phyloP scores from a whole-genome alignment of 331 rosid genomes.

The Arachis monticola region DNA sequence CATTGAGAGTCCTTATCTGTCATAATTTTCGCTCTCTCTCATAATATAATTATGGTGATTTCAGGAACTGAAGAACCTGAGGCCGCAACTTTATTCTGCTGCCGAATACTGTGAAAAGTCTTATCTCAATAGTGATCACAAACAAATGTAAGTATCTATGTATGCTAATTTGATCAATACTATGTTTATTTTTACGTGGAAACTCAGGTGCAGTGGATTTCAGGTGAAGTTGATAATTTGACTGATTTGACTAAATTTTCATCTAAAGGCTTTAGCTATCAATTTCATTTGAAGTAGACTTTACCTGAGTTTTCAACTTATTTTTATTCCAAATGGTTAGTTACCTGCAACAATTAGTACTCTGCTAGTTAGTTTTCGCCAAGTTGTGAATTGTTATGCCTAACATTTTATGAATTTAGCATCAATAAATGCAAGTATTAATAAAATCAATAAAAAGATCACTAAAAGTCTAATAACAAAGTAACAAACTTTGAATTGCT shows the following conservation, averaged over 20 bases:
- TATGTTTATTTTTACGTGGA: neutral
- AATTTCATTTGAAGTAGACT: no score
- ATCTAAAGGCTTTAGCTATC: no score
- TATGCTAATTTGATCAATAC: neutral
- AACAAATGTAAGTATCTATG: constrained; percentile 67
- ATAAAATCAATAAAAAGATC: neutral
- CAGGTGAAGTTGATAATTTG: no score
- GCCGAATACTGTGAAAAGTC: constrained; percentile 94
- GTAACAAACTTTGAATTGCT: neutral
- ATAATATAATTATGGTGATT: constrained; percentile 24
- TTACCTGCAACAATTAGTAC: neutral
- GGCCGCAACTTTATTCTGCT: constrained; percentile 96
- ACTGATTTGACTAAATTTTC: no score
- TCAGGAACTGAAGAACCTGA: constrained; percentile 92
- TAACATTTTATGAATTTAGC: neutral
- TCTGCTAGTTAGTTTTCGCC: constrained; percentile 21
- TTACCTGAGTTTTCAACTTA: no score
- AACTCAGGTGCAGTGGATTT: neutral
- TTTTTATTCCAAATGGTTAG: neutral
- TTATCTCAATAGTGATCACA: constrained; percentile 75
- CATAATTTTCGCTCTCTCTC: neutral
- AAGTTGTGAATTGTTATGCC: neutral
- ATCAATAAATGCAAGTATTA: constrained; percentile 9
- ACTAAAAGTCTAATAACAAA: neutral
- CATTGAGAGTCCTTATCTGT: neutral